A percentile compares a stretch with the other conserved stretches of the same genome.
phyloP scores from a whole-genome alignment of 1,284 basidiomycete species.

The Stygiomarasmius scandens region DNA sequence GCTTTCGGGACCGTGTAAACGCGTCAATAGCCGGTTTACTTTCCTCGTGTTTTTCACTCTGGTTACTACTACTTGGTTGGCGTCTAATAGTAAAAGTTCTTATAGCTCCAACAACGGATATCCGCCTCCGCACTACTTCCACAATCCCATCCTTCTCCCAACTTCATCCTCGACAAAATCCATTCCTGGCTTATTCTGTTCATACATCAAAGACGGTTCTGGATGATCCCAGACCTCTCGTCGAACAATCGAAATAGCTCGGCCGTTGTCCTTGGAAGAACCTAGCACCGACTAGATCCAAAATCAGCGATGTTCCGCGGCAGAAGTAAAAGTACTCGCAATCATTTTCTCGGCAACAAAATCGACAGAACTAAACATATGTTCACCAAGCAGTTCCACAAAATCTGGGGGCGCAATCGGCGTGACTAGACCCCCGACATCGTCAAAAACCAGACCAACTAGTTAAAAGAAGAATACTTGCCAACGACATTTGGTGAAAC shows the following conservation, averaged over 20 bases:
- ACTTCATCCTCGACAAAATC: conserved; percentile 18
- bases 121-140: too few species aligned
- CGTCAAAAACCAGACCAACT: neutral
- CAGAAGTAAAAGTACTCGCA: neutral
- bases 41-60: neutral
- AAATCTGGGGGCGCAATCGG: conserved; percentile 16
- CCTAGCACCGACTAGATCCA: conserved; percentile 19
- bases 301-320: neutral
- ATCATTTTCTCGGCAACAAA: conserved; percentile 21
- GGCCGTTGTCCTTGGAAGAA: conserved; percentile 20
- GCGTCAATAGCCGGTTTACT: neutral
- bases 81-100: too few species aligned
- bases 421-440: conserved; percentile 12
- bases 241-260: conserved; percentile 18
- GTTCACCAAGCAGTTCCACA: conserved; percentile 16
- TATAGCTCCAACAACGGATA: too few species aligned
- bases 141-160: conserved; percentile 18
- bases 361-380: conserved; percentile 15
- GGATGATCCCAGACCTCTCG: conserved; percentile 23
- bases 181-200: conserved; percentile 15
- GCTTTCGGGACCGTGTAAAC: neutral
- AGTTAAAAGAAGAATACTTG: too few species aligned
- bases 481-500: too few species aligned
- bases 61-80: too few species aligned
- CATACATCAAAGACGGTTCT: conserved; percentile 18